Percentiles rank a stretch among this genome's conserved stretches.
These are phyloP conservation scores for Phytophthora megakarya DNA, from an alignment of 352 stramenopile genomes.

Conservation along the genomic window DNA sequence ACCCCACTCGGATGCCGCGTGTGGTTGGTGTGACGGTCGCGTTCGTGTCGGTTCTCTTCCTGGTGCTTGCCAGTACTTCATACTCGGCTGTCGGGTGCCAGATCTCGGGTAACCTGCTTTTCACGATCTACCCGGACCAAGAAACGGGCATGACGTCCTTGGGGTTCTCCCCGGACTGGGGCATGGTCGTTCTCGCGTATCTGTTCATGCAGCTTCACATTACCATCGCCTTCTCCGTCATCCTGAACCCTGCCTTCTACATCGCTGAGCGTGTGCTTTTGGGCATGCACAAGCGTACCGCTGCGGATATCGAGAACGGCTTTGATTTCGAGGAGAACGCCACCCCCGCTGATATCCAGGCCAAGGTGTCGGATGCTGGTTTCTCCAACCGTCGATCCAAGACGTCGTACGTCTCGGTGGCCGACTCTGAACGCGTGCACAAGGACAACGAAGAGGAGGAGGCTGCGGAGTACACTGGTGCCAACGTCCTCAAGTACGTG, in stretches of 20 bases:
- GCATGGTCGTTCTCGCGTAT: conserved; percentile 51
- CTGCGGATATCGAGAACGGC: conserved; percentile 31
- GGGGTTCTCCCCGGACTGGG: conserved; percentile 50
- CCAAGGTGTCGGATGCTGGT: conserved; percentile 29
- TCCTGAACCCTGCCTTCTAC: conserved; percentile 53
- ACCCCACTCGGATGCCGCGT: conserved; percentile 65
- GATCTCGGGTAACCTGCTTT: conserved; percentile 72
- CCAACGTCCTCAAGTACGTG: conserved; percentile 42
- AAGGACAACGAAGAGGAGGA: conserved; percentile 39
- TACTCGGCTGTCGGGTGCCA: conserved; percentile 69
- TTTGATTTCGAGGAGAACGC: conserved; percentile 24
- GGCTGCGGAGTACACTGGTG: conserved; percentile 36
- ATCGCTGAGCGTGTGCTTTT: conserved; percentile 50
- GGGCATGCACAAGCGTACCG: conserved; percentile 52
- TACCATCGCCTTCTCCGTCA: conserved; percentile 50
- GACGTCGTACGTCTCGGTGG: conserved; percentile 53
- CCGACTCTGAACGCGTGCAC: conserved; percentile 44
- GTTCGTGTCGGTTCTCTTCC: conserved; percentile 59
- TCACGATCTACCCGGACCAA: conserved; percentile 59
- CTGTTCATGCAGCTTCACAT: conserved; percentile 67
- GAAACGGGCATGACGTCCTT: conserved; percentile 36
- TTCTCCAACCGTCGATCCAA: conserved; percentile 37
- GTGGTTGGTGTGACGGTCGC: conserved; percentile 59
- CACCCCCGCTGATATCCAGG: conserved; percentile 9
- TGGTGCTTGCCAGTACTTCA: conserved; percentile 46